Evolutionary conservation across 805 yeast genomes (phyloP).

Genomic region (Dipodascopsis tothii): DNA sequence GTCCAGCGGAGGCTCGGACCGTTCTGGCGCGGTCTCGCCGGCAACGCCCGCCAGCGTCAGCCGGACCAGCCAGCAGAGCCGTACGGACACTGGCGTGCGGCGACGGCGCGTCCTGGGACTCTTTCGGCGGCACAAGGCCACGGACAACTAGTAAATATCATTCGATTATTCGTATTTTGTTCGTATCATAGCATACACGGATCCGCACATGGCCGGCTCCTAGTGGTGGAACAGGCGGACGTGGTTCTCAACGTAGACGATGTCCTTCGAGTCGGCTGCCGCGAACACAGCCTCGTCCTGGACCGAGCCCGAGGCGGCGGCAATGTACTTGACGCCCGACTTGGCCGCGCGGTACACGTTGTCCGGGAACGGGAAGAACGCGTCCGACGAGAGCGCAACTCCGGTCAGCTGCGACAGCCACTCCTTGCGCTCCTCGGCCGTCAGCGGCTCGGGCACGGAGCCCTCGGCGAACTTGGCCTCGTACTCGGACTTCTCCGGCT

Average conservation of each 20-base stretch:
- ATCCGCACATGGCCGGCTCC: too few relatives aligned
- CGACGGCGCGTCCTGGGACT: too few relatives aligned
- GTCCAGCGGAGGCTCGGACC: too few relatives aligned
- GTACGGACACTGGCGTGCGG: too few relatives aligned
- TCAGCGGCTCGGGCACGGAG: conserved; percentile 82
- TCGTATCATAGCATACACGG: too few relatives aligned
- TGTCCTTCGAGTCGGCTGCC: conserved; percentile 85
- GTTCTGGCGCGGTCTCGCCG: too few relatives aligned
- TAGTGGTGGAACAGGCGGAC: conserved; percentile 97
- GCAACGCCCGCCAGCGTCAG: too few relatives aligned
- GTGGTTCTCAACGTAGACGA: conserved; percentile 94
- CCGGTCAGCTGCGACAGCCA: conserved; percentile 75
- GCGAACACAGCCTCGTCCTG: conserved; percentile 94
- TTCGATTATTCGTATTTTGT: too few relatives aligned
- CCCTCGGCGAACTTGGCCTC: conserved; percentile 77
- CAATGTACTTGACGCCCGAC: conserved; percentile 91
- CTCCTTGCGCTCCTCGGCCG: conserved; percentile 73
- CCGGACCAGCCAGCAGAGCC: too few relatives aligned
- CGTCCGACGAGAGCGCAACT: conserved; percentile 93
- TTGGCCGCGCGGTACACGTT: conserved; percentile 95
- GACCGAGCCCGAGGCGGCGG: conserved; percentile 96
- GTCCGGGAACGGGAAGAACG: conserved; percentile 99
- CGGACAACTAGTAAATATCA: too few relatives aligned
- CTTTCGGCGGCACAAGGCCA: too few relatives aligned
- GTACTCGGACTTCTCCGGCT: conserved; percentile 89